phyloP scores from a whole-genome alignment of 352 stramenopile species.

The Phytophthora gonapodyides region DNA sequence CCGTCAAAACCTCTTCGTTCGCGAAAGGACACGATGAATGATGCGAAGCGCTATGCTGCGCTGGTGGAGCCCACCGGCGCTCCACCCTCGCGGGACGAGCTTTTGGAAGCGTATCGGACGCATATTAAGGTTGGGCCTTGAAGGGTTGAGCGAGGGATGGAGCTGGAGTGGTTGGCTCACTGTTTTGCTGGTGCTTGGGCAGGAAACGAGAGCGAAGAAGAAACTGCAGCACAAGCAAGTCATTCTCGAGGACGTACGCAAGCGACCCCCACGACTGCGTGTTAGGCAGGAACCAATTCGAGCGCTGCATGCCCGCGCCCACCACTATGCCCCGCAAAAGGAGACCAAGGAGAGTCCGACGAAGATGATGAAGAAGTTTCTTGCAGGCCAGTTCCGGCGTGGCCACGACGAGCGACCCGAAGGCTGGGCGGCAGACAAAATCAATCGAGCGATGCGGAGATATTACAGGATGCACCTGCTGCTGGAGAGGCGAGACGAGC shows the following conservation, averaged over 20 bases:
- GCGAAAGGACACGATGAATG: too few species aligned
- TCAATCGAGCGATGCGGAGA: conserved; percentile 59
- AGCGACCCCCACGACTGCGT: conserved; percentile 44
- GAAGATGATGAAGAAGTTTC: conserved; percentile 37
- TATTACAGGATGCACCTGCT: conserved; percentile 60
- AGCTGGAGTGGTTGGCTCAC: not conserved
- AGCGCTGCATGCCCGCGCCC: conserved; percentile 15
- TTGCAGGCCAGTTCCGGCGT: conserved; percentile 43
- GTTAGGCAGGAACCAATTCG: conserved; percentile 39
- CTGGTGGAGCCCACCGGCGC: not conserved
- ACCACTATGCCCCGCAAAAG: conserved; percentile 13
- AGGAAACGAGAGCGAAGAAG: conserved; percentile 50
- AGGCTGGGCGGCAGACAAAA: conserved; percentile 58
- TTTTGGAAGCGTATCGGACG: conserved; percentile 50
- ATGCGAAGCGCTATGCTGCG: conserved; percentile 1
- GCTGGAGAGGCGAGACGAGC: conserved; percentile 40
- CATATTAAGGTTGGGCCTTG: conserved; percentile 41
- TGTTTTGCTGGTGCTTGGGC: not conserved
- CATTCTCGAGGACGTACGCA: conserved; percentile 57
- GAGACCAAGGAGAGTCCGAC: conserved; percentile 24
- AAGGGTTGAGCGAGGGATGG: not conserved
- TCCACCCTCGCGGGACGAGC: conserved; percentile 33
- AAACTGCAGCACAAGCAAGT: conserved; percentile 64
- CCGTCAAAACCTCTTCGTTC: too few species aligned
- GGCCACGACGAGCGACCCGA: conserved; percentile 44